Base-by-base conservation (phyloP, 345 rosid genomes). In the Arabidopsis arenosa region DNA sequence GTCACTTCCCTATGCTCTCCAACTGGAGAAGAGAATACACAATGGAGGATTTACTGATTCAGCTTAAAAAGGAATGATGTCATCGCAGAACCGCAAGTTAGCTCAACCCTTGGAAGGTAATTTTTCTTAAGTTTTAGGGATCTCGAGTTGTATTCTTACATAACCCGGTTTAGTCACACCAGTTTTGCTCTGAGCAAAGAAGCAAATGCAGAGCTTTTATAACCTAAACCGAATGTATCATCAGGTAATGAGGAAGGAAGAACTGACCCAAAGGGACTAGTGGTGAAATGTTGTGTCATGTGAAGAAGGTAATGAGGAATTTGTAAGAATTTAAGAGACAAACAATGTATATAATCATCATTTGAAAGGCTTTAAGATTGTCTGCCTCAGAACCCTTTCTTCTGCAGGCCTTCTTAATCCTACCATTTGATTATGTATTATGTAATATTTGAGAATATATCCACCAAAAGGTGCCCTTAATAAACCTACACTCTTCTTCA, bases 181-280 rank as follows among this genome's bases (percentile, higher is more conserved):
- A 7, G 35, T 40, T 43, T 28, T 14, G 39, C 21, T 63, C 68
- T 47, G 32, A 17, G 33, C 14, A 66, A 37, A 48, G 40, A 64
- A 12, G 15, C 26, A 28, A 3, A 0, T 3, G n/a, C 17, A 0
- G 40, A 40, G 11, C 15, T 41, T 9, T 23, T 15, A 15, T 47
- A 37, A 66, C 0, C 0, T 2, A 35, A 58, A 28, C 12, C 0
- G 3, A 75, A 58, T 59, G 44, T 75, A 1, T 68, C 11, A 47
- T 64, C 87, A 91, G 98, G 97, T 73, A 89, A 80, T 62, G 98
- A 93, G 72, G 98, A 93, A 45, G 85, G 81, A n/a, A 87, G 96
- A 80, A 75, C 86, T 66, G 97, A 93, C 72, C 97, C 89, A 45
- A 91, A 91, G 83, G 96, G 92, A 64, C 64, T 86, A 33, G 88